Percentiles rank a stretch among this genome's conserved stretches.
phyloP scores from a whole-genome alignment of 2,329 filamentous ascomycete species.

The Curvularia sp. region DNA sequence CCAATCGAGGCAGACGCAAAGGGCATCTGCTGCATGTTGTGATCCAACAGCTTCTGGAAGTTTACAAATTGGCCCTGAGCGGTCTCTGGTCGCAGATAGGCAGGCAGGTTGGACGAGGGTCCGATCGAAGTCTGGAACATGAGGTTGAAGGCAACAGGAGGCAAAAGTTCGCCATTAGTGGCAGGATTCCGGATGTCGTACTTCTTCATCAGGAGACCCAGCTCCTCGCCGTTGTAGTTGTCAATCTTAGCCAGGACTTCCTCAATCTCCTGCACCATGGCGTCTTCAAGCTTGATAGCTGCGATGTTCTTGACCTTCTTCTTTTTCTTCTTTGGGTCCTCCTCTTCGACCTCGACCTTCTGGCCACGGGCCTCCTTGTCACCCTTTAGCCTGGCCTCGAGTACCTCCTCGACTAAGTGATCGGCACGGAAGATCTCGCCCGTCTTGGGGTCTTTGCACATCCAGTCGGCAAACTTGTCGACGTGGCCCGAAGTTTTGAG shows the following conservation, averaged over 20 bases:
- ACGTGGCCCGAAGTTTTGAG: slow-evolving; percentile 94
- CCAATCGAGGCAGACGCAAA: slow-evolving; percentile 97
- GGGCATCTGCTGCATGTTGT: slow-evolving; percentile 93
- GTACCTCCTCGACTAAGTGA: slow-evolving; percentile 92
- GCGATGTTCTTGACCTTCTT: slow-evolving; percentile 69
- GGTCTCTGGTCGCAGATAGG: slow-evolving; percentile 75
- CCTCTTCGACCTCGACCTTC: slow-evolving; percentile 76
- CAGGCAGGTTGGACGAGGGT: slow-evolving; percentile 82
- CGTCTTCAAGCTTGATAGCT: slow-evolving; percentile 85
- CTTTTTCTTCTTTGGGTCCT: slow-evolving; percentile 88
- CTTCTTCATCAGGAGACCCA: slow-evolving; percentile 85
- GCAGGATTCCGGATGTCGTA: slow-evolving; percentile 88
- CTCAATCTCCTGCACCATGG: slow-evolving; percentile 86
- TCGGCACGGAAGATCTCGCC: slow-evolving; percentile 96
- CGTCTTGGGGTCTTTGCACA: slow-evolving; percentile 98
- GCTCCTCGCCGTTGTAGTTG: slow-evolving; percentile 88
- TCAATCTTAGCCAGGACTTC: slow-evolving; percentile 91
- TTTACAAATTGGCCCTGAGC: slow-evolving; percentile 98
- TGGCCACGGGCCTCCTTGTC: slow-evolving; percentile 91
- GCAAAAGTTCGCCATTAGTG: slow-evolving; percentile 76
- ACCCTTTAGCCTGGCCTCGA: slow-evolving; percentile 85
- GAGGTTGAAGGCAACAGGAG: slow-evolving; percentile 92
- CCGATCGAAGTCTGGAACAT: slow-evolving; percentile 99
- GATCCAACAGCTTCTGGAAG: slow-evolving; percentile 94
- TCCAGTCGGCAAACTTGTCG: slow-evolving; percentile 98